Evolutionary conservation across 768 basidiomycete species (phyloP), one percentile per base, ranked within the genome.

Genomic region (Pleurotus tuber-regium): DNA sequence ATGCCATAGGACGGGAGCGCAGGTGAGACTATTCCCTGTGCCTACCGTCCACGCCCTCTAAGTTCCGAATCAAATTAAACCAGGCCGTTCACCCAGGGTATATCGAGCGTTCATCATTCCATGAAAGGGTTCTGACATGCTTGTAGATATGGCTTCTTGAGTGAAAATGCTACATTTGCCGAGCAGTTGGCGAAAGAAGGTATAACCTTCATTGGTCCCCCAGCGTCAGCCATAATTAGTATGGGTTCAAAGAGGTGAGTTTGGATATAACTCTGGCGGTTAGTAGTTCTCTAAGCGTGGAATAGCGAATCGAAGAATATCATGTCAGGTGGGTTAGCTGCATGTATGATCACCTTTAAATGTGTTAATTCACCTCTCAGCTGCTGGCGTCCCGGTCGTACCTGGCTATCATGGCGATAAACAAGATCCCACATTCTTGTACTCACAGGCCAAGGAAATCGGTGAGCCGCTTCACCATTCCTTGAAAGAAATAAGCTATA

Each of bases 1-100:
- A 4, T 95, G 92, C 57, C 81, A 76, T 59, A 72, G 72, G 46
- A 91, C 86, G 56, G 90, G 92, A 35, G 93, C 94, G 19, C 89
- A 95, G 78, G 91, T 90, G 52, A 9, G 74, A 25, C n/a, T n/a
- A n/a, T n/a, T 54, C 2, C 21, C n/a, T n/a, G 28, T 9, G 16
- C 14, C 4, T 29, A 11, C 18, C 26, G 8, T 46, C 23, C 24
- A 19, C 24, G 36, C 19, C 31, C 38, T 24, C 16, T 31, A n/a
- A 29, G 23, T 49, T 54, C 35, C n/a, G n/a, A n/a, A 54, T 19
- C 30, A 3, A 38, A 49, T 43, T 26, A 29, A 28, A 40, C 41
- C 53, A 93, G 88, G 94, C 93, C 0, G 86, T 98, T 18, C 94
- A 98, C 66, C 95, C 94, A 3, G 95, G 95, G 78, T 92, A 79